Evolutionary conservation across 2,329 filamentous ascomycete genomes (phyloP).

Genomic region (Amauroascus verrucosus): DNA sequence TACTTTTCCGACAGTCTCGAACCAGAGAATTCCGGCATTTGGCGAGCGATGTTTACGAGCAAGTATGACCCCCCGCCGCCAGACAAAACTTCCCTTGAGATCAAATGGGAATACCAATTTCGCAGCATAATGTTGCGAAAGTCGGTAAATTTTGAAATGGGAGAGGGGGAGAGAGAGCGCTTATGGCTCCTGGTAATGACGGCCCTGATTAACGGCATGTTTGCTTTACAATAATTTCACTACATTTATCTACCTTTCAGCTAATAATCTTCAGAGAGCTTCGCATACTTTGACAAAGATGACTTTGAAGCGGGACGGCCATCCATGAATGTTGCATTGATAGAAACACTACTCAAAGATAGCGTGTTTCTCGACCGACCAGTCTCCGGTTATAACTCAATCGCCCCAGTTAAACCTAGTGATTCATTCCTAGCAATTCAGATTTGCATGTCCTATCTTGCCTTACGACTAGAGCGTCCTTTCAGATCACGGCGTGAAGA

Average conservation of each 20-base stretch:
- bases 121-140: conserved; percentile 28
- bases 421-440: conserved; percentile 21
- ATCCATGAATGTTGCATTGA: background rate
- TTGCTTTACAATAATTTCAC: background rate
- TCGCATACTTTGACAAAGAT: background rate
- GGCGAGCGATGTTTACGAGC: conserved; percentile 26
- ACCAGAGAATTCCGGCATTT: conserved; percentile 25
- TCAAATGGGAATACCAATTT: conserved; percentile 28
- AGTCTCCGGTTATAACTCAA: background rate
- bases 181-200: conserved; percentile 27
- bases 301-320: background rate
- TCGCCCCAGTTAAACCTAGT: conserved; percentile 5
- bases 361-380: conserved; percentile 4
- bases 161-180: conserved; percentile 20
- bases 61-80: conserved; percentile 25
- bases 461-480: conserved; percentile 23
- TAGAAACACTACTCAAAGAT: background rate
- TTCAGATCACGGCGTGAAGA: conserved; percentile 23
- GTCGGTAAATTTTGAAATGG: conserved; percentile 22
- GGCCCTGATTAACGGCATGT: conserved; percentile 20
- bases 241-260: background rate
- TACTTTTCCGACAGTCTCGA: conserved; percentile 21
- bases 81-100: conserved; percentile 18
- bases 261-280: conserved; percentile 5
- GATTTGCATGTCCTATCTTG: conserved; percentile 26